phyloP scores from a whole-genome alignment of 306 rosid species.

The Pachyrhizus erosus region DNA sequence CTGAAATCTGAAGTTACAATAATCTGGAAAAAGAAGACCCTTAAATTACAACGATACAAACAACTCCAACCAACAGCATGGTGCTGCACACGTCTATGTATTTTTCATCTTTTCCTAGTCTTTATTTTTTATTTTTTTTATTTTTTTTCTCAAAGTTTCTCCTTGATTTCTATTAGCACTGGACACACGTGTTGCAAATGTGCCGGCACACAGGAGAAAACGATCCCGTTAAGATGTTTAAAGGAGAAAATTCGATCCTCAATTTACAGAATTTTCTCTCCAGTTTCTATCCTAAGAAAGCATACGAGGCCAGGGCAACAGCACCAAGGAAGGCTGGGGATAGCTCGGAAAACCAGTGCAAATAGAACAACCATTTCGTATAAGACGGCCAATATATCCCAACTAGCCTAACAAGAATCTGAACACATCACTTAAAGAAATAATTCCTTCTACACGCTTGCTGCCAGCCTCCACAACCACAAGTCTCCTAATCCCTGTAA shows the following conservation, averaged over 20 bases:
- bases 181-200: constrained; percentile 55
- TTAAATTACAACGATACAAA: constrained; percentile 46
- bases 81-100: constrained; percentile 9
- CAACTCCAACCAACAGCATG: constrained; percentile 29
- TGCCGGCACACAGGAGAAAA: constrained; percentile 59
- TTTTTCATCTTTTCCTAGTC: constrained; percentile 32
- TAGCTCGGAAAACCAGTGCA: constrained; percentile 43
- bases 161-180: constrained; percentile 52
- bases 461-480: constrained; percentile 92
- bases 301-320: constrained; percentile 39
- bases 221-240: constrained; percentile 36
- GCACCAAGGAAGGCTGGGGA: constrained; percentile 43
- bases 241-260: constrained; percentile 50
- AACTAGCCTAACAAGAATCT: constrained; percentile 74
- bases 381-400: too few species aligned
- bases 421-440: constrained; percentile 83
- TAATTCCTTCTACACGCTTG: constrained; percentile 89
- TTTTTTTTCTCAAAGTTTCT: constrained; percentile 13
- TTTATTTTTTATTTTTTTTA: constrained; percentile 32
- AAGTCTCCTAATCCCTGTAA: constrained; percentile 81
- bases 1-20: constrained; percentile 13
- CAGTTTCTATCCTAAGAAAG: constrained; percentile 54
- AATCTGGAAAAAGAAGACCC: constrained; percentile 15
- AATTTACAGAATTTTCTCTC: constrained; percentile 63
- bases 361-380: too few species aligned